phyloP scores from a whole-genome alignment of 2,329 filamentous ascomycete species.

The Epicoccum nigrum region DNA sequence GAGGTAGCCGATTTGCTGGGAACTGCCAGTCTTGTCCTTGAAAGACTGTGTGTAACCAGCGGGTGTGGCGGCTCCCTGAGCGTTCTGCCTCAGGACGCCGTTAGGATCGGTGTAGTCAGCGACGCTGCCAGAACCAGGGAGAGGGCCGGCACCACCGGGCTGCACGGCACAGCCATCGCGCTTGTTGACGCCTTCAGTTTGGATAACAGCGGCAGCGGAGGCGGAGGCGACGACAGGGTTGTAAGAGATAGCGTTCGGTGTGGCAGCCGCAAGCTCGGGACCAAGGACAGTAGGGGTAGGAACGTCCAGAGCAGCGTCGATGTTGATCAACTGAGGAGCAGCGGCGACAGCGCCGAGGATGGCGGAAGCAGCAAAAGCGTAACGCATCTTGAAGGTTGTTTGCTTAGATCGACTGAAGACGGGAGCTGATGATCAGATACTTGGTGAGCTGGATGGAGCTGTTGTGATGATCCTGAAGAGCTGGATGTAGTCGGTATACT shows the following conservation, averaged over 20 bases:
- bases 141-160: constrained; percentile 20
- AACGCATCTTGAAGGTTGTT: constrained; percentile 30
- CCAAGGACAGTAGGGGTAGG: constrained; percentile 34
- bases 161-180: constrained; percentile 13
- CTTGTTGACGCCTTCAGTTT: constrained; percentile 10
- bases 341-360: constrained; percentile 28
- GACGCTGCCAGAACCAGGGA: constrained; percentile 21
- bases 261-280: constrained; percentile 35
- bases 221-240: constrained; percentile 36
- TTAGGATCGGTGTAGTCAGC: constrained; percentile 16
- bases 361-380: constrained; percentile 26
- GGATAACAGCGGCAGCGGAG: constrained; percentile 21
- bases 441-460: constrained; percentile 5
- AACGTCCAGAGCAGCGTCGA: constrained; percentile 45
- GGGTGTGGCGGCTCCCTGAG: constrained; percentile 19
- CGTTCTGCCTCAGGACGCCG: constrained; percentile 17
- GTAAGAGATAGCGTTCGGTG: constrained; percentile 34
- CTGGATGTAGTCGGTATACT: constrained; percentile 22
- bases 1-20: constrained; percentile 36
- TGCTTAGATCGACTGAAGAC: not conserved
- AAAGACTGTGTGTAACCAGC: constrained; percentile 27
- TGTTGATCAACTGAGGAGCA: constrained; percentile 43
- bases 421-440: constrained; percentile 10
- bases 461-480: constrained; percentile 18
- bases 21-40: constrained; percentile 21